Conservation (phyloP, 257 asterid genomes). For the Apocynum venetum region DNA sequence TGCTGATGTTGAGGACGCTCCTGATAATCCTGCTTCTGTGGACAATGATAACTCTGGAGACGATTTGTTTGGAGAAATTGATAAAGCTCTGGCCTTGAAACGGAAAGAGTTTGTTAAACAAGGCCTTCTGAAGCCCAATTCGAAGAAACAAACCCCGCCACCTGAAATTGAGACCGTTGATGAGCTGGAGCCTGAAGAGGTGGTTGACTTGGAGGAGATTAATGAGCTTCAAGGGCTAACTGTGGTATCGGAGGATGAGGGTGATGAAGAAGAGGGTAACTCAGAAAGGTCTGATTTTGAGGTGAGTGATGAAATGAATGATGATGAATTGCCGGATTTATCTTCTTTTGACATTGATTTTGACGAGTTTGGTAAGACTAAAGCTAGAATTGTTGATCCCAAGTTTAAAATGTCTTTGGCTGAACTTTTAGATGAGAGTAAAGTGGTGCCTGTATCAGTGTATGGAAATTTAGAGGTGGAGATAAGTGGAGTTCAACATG, state of each 20-base stretch:
- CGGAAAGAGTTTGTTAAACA: constrained; percentile 78
- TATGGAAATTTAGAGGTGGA: constrained; percentile 76
- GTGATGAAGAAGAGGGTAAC: constrained; percentile 42
- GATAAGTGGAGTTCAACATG: constrained; percentile 77
- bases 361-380: constrained; percentile 63
- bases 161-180: constrained; percentile 37
- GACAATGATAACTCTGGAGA: constrained; percentile 49
- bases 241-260: constrained; percentile 29
- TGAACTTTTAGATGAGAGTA: constrained; percentile 86
- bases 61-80: constrained; percentile 90
- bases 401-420: constrained; percentile 80
- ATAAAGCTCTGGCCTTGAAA: constrained; percentile 81
- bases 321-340: constrained; percentile 30
- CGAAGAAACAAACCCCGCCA: constrained; percentile 25
- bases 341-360: constrained; percentile 71
- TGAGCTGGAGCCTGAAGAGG: constrained; percentile 87
- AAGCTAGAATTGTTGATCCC: constrained; percentile 71
- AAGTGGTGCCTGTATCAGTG: constrained; percentile 75
- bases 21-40: constrained; percentile 20
- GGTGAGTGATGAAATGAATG: constrained; percentile 38
- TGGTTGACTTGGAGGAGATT: constrained; percentile 84
- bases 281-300: constrained; percentile 46
- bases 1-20: constrained; percentile 62
- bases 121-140: constrained; percentile 62
- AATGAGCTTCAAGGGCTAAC: constrained; percentile 62